Evolutionary conservation across 345 rosid genomes (phyloP).

Genomic region (Kandelia obovata): DNA sequence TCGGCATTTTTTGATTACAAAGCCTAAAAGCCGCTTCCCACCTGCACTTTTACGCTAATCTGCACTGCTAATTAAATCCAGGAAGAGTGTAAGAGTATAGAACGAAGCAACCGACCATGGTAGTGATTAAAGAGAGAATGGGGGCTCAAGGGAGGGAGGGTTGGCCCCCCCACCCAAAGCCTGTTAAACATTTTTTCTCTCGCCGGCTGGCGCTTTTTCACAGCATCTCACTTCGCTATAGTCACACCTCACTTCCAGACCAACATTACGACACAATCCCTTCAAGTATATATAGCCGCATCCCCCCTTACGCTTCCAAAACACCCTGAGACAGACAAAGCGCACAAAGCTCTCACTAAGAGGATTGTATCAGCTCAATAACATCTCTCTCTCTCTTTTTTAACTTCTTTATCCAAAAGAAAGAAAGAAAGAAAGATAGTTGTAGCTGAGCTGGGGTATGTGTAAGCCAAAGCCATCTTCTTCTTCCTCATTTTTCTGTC

Average conservation of each 20-base stretch:
- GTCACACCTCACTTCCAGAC: neutral
- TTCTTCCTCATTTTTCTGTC: slow-evolving; percentile 43
- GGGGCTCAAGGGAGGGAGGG: neutral
- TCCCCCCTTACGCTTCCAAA: slow-evolving; percentile 12
- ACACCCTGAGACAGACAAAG: slow-evolving; percentile 8
- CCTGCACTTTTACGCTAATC: neutral
- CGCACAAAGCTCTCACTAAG: neutral
- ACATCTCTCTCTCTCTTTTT: neutral
- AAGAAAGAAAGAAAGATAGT: neutral
- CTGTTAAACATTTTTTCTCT: neutral
- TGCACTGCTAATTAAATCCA: neutral
- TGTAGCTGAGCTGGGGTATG: slow-evolving; percentile 26
- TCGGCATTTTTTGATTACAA: neutral
- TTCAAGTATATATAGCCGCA: slow-evolving; percentile 35
- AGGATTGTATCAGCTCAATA: neutral
- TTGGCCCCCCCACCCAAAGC: neutral
- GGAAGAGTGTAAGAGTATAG: neutral
- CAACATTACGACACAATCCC: slow-evolving; percentile 20
- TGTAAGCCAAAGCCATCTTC: slow-evolving; percentile 58
- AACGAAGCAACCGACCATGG: neutral
- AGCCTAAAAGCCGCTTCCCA: neutral
- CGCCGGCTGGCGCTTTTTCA: neutral
- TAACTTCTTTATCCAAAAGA: slow-evolving; percentile 5
- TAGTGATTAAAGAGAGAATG: neutral
- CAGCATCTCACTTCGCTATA: neutral